Evolutionary conservation across 139 green algal species (phyloP).

Genomic region (Chlamydomonas sp.): DNA sequence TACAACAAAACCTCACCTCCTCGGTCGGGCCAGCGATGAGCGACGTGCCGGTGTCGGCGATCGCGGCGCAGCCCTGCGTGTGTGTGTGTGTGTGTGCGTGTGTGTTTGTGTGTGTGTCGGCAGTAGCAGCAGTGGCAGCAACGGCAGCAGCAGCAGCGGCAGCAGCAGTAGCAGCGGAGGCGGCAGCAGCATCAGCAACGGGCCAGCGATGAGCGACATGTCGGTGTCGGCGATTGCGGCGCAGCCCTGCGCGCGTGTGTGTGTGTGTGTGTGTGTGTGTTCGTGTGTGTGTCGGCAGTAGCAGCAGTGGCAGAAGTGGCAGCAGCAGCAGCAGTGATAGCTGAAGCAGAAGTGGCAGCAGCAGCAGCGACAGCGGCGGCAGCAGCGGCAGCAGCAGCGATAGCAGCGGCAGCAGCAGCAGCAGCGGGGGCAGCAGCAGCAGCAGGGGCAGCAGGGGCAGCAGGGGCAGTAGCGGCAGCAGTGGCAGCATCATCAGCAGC

Average conservation of each 20-base stretch:
- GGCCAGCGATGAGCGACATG: too few relatives aligned
- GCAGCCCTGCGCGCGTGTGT: too few relatives aligned
- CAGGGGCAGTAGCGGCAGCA: background rate
- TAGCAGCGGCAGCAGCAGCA: background rate
- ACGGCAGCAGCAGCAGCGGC: background rate
- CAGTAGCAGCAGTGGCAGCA: constrained; percentile 1
- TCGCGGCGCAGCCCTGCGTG: constrained; percentile 82
- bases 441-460: background rate
- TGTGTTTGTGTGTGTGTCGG: too few relatives aligned
- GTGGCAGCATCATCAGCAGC: too few relatives aligned
- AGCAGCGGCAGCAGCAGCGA: background rate
- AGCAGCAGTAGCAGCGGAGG: too few relatives aligned
- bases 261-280: too few relatives aligned
- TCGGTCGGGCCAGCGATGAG: constrained; percentile 39
- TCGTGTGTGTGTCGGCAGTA: too few relatives aligned
- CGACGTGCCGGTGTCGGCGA: constrained; percentile 60
- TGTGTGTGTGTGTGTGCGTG: too few relatives aligned
- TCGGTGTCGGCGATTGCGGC: too few relatives aligned
- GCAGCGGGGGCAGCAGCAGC: background rate
- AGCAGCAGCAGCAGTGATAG: background rate
- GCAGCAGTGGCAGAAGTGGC: background rate
- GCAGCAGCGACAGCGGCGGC: background rate
- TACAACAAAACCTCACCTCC: constrained; percentile 34
- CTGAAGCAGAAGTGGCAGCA: constrained; percentile 3
- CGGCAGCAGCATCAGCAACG: too few relatives aligned